Conservation (phyloP, 768 basidiomycete genomes). For the Trametes maxima region DNA sequence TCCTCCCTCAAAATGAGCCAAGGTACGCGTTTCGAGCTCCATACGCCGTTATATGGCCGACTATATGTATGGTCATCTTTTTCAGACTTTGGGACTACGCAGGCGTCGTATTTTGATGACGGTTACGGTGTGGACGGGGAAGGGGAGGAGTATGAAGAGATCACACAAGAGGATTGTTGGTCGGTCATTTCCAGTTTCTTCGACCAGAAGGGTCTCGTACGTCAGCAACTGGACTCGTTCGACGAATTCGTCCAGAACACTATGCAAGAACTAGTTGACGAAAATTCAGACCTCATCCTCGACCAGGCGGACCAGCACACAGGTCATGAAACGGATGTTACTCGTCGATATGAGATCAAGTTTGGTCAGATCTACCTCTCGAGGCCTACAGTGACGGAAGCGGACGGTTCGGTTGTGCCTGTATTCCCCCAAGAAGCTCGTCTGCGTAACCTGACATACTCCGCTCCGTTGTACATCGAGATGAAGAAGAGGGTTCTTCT, state of each 20-base stretch:
- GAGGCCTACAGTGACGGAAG: conserved; percentile 91
- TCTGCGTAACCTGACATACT: conserved; percentile 93
- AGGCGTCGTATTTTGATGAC: conserved; percentile 52
- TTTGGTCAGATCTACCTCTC: conserved; percentile 99
- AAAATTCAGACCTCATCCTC: conserved; percentile 91
- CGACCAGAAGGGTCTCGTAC: conserved; percentile 94
- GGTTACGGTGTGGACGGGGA: conserved; percentile 54
- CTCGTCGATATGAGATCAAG: conserved; percentile 94
- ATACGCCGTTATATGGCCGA: no score
- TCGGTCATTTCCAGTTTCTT: conserved; percentile 96
- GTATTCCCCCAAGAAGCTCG: conserved; percentile 98
- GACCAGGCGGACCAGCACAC: conserved; percentile 98
- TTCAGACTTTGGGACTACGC: conserved; percentile 29
- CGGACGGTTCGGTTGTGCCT: conserved; percentile 90
- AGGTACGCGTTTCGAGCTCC: neutral
- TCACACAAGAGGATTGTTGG: conserved; percentile 95
- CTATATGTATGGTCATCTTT: neutral
- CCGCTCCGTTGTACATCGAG: conserved; percentile 93
- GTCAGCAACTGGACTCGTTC: conserved; percentile 97
- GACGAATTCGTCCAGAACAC: conserved; percentile 99
- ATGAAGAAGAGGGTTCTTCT: conserved; percentile 85
- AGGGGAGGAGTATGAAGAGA: conserved; percentile 68
- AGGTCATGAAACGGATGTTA: conserved; percentile 76
- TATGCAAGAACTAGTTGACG: conserved; percentile 99
- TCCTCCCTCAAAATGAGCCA: conserved; percentile 16